Base-by-base conservation (phyloP, 1,284 basidiomycete genomes). In the Ustilago shanxiensis region DNA sequence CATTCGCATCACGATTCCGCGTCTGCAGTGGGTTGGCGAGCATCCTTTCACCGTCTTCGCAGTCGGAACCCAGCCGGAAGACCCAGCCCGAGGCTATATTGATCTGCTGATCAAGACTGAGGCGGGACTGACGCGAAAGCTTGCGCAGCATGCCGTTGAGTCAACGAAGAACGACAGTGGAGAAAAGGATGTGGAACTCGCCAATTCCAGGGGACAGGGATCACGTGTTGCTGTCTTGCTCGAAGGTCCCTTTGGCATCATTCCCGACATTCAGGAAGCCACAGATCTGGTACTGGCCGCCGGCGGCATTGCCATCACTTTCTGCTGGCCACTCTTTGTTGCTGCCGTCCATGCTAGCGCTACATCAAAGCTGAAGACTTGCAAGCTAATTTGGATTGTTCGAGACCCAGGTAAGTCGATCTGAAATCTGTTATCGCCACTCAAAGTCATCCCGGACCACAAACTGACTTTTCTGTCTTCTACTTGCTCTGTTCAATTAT, bases 231-330 rank as follows among this genome's bases (percentile, higher is more conserved):
- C 55, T 10, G 69, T 80, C 18, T 33, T 81, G 49, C 37, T 81
- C 29, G 79, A 81, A 26, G 79, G 79, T n/a, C 79, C 79, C 2
- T 81, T 76, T 28, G 71, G 72, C 2, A 9, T 49, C 20, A 55
- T 47, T 2, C 64, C 64, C n/a, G 49, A 72, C 29, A 35, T 56
- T 16, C 41, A 60, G 3, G 39, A 55, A 14, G 58, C 53, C 14
- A 58, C 58, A 1, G 41, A 72, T 20, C 29, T 72, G 22, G 60
- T 75, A 2, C 53, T 80, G 33, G 66, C 71, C 6, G 54, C 76
- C 2, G 79, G 79, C 6, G 80, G 80, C 31, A 72, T 82, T 20
- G 80, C 77, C 1, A 72, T 82, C 64, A 77, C 79, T 2, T 79
- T 72, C 61, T 71, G 70, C 39, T 63, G 76, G 53, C 72, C 79